Base-by-base conservation (phyloP, 1,284 basidiomycete species). In the Ceratobasidium sp. region DNA sequence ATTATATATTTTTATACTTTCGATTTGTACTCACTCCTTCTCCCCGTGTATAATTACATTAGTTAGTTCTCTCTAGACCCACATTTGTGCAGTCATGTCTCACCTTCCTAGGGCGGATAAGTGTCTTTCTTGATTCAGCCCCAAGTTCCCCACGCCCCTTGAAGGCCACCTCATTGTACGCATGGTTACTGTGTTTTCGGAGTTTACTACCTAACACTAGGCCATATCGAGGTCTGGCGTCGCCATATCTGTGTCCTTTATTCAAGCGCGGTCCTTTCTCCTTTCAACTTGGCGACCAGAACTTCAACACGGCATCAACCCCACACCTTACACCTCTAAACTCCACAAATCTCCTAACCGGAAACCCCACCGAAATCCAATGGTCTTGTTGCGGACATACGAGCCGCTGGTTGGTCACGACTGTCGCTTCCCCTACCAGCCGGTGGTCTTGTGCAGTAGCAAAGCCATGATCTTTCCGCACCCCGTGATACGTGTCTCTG, bases 1-100 rank as follows among this genome's bases (percentile, higher is more conserved):
- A 53, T 66, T 66, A 64, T 64, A 8, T 53, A n/a, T 66, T 53
- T 61, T 61, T 61, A 39, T 39, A 41, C 19, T 16, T 39, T 53
- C 19, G 29, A 66, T 66, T 53, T 48, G 62, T 49, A 53, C 22
- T 66, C 29, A 43, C n/a, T 41, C 22, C 6, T 61, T 61, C 34
- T 14, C 22, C 39, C 37, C 8, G 22, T 61, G 34, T 61, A 61
- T 13, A 31, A 16, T 31, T 61, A n/a, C 39, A 61, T 34, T 43
- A 54, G 6, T 54, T 24, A 41, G 22, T 61, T 19, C 27, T 5
- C 11, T 31, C 11, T 37, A 13, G 27, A 34, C 19, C 14, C 19
- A 31, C 27, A 31, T 53, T 22, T 53, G n/a, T 11, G 6, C 24
- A 22, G n/a, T 27, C 24, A 24, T 31, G 29, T 43, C 58, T n/a